phyloP scores from a whole-genome alignment of 192 early-diverging fungal species.

The Linnemannia schmuckeri region DNA sequence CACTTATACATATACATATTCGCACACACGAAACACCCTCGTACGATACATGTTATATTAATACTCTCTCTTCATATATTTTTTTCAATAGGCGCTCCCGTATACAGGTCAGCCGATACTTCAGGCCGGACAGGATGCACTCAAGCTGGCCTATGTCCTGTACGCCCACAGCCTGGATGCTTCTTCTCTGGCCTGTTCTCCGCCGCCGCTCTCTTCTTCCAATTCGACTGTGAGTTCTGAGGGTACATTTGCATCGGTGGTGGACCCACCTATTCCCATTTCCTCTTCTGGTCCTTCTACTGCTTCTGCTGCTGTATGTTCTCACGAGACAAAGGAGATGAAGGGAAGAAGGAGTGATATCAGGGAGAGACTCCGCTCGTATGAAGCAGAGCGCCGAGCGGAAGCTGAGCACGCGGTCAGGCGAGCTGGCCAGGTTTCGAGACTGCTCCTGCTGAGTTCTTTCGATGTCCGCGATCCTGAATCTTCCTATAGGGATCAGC shows the following conservation, averaged over 20 bases:
- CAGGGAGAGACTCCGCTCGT: constrained; percentile 12
- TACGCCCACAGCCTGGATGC: constrained; percentile 24
- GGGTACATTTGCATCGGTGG: not conserved
- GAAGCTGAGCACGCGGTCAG: constrained; percentile 16
- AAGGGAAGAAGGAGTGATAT: not conserved
- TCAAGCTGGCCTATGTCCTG: constrained; percentile 26
- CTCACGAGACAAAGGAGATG: not conserved
- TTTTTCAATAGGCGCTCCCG: constrained; percentile 18
- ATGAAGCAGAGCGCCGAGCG: constrained; percentile 19
- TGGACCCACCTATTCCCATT: too few species aligned
- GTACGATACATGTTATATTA: too few species aligned
- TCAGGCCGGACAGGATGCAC: constrained; percentile 42
- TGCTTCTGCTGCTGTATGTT: not conserved
- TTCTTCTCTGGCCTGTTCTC: not conserved
- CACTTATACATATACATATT: not conserved
- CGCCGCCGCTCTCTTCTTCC: not conserved
- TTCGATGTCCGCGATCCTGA: too few species aligned
- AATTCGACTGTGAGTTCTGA: not conserved
- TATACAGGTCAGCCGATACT: constrained; percentile 46
- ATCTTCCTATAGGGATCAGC: too few species aligned
- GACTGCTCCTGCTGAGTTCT: constrained; percentile 12
- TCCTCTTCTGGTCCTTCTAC: not conserved
- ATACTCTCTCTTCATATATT: too few species aligned
- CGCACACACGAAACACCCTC: not conserved
- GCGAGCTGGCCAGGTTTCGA: constrained; percentile 6